These are phyloP conservation scores for Lichenothelia convexa DNA, from an alignment of 495 filamentous ascomycete species.

Conservation along the genomic window DNA sequence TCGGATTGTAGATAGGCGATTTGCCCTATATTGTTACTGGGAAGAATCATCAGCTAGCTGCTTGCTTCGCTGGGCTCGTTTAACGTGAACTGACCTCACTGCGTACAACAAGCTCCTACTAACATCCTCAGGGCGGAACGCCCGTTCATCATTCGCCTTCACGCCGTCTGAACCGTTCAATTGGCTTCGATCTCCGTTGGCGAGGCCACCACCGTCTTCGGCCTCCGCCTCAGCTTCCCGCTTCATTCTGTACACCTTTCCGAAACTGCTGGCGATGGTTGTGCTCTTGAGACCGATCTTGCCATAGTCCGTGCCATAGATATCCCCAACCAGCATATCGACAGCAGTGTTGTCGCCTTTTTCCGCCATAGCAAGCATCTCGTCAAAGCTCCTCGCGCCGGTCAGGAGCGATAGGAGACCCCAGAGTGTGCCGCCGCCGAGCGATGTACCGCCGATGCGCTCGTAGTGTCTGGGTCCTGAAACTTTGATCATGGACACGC, in stretches of 20 bases:
- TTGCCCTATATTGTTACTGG: constrained; percentile 91
- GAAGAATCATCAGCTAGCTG: background rate
- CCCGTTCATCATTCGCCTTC: constrained; percentile 13
- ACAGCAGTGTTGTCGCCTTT: constrained; percentile 79
- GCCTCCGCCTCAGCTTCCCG: constrained; percentile 52
- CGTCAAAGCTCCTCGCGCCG: constrained; percentile 77
- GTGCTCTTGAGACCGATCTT: constrained; percentile 89
- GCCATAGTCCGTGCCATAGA: constrained; percentile 87
- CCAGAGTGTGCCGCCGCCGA: constrained; percentile 94
- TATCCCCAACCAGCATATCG: constrained; percentile 95
- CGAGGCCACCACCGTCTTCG: constrained; percentile 52
- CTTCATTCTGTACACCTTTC: constrained; percentile 86
- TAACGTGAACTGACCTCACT: constrained; percentile 33
- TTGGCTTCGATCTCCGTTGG: constrained; percentile 27
- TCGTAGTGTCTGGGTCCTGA: constrained; percentile 69
- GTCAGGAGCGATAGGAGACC: constrained; percentile 80
- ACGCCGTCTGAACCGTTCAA: constrained; percentile 1
- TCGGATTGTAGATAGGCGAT: constrained; percentile 91
- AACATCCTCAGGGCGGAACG: constrained; percentile 46
- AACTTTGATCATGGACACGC: constrained; percentile 96
- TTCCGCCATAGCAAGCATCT: constrained; percentile 90
- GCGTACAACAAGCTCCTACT: constrained; percentile 65
- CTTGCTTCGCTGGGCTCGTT: background rate
- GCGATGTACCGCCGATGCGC: constrained; percentile 83
- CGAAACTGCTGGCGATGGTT: constrained; percentile 88